Base-by-base conservation (phyloP, 768 basidiomycete genomes). In the Lactifluus volemus region DNA sequence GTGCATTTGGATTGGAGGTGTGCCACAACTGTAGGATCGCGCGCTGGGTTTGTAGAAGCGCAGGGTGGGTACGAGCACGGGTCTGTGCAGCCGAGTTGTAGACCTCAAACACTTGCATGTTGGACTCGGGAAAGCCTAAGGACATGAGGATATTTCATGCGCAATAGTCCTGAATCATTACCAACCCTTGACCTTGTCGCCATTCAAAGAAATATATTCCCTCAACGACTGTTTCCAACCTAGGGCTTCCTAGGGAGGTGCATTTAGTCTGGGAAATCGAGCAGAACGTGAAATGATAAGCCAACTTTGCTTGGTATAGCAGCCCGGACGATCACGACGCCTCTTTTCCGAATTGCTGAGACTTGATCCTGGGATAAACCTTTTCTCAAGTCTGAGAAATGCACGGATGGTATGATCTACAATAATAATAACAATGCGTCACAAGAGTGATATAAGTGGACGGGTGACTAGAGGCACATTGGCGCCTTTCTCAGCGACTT, bases 91-190 rank as follows among this genome's bases (percentile, higher is more conserved):
- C 76, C 4, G 83, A 80, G 71, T 88, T 86, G 75, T 90, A 90
- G 14, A 90, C 68, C 67, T 90, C 88, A 68, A 79, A 90, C 7
- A 82, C 86, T 70, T 89, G 86, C 52, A 86, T 82, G 63, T 88
- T 78, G 41, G 83, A 77, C 3, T 76, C 73, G 0, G 89, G 89
- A 64, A 83, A 86, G 6, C 88, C 87, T 87, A 25, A 67, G 9
- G n/a, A 32, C 53, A 32, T 5, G n/a, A 19, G 14, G 15, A n/a
- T 14, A 51, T 15, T 15, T 17, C 34, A 30, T 12, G n/a, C 4
- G 48, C 38, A 12, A n/a, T 17, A n/a, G 0, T 14, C 19, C 36
- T 38, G 45, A 34, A 39, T 10, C 25, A 44, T 59, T 49, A 70
- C 67, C 0, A 25, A 79, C 83, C 84, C 75, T 78, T 80, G 21